Base-by-base conservation (phyloP, 768 basidiomycete species). In the Astraeus odoratus region DNA sequence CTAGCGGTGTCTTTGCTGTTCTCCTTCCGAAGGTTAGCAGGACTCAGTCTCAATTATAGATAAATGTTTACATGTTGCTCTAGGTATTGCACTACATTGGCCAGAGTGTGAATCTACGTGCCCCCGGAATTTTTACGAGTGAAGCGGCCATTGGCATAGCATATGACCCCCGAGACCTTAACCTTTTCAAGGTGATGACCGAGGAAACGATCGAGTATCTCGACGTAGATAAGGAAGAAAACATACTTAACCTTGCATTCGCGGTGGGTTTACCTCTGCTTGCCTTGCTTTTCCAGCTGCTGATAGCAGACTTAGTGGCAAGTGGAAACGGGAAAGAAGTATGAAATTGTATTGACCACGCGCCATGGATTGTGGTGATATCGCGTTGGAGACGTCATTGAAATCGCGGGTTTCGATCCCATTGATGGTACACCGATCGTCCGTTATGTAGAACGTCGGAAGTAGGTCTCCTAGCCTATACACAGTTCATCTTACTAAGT, bases 151-250 rank as follows among this genome's bases (percentile, higher is more conserved):
- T 58, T 15, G 54, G 49, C 12, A 46, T 41, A 1, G 49, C 40
- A 15, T 54, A 46, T 35, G 42, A 48, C 10, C 25, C 27, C 19
- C 19, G 39, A 2, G 37, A 54, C 19, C 35, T 54, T 12, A 52
- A 36, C 39, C 46, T 47, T 3, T 59, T 57, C 42, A 57, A 54
- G 29, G 47, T 49, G 16, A 37, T 31, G 8, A 31, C 16, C 23
- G 40, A 54, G 12, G 57, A 54, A 13, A 31, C 52, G 16, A 39
- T 59, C 26, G 55, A 57, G 37, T 55, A 51, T 30, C 51, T 55
- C 6, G 53, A 58, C n/a, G 7, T 57, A 25, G 20, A 34, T 0
- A 24, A 46, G 25, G 36, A 47, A 12, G 57, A 52, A 38, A 50
- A 22, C 5, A 27, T 52, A n/a, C 48, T 48, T 20, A 50, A 38